phyloP scores from a whole-genome alignment of 192 early-diverging fungal genomes.

The Rhizophagus prolifer region DNA sequence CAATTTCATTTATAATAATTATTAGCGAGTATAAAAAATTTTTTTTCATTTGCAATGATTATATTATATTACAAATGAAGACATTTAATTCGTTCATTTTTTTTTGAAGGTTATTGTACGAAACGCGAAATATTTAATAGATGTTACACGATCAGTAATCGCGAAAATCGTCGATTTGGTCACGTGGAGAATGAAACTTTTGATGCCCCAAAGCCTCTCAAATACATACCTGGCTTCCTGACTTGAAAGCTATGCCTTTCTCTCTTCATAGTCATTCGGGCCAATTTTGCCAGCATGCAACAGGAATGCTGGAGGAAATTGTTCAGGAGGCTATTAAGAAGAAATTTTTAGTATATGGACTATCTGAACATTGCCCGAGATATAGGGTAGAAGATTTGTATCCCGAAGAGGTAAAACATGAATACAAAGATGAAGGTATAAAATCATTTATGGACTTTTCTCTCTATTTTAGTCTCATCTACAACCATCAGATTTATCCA shows the following conservation, averaged over 20 bases:
- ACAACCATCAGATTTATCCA: conserved; percentile 59
- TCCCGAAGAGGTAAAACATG: conserved; percentile 74
- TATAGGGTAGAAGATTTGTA: conserved; percentile 78
- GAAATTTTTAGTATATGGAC: conserved; percentile 73
- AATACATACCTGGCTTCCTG: not conserved
- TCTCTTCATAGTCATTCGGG: conserved; percentile 93
- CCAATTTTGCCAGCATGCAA: conserved; percentile 92
- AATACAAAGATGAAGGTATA: not conserved
- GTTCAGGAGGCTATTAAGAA: conserved; percentile 73
- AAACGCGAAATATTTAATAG: too few relatives aligned
- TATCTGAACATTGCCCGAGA: conserved; percentile 94
- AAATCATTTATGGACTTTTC: not conserved
- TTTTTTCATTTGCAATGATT: too few relatives aligned
- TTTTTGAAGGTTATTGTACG: too few relatives aligned
- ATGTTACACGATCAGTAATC: too few relatives aligned
- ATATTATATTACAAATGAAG: too few relatives aligned
- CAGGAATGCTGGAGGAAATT: conserved; percentile 80
- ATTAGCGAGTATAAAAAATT: too few relatives aligned
- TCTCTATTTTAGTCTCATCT: conserved; percentile 54
- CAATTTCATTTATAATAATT: too few relatives aligned
- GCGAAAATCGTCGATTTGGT: too few relatives aligned
- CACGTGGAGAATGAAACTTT: not conserved
- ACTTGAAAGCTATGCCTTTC: conserved; percentile 40
- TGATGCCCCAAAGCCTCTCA: too few relatives aligned
- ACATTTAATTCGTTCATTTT: too few relatives aligned